phyloP scores from a whole-genome alignment of 225 moss, liverwort and hornwort genomes.

The Pseudoscleropodium purum region DNA sequence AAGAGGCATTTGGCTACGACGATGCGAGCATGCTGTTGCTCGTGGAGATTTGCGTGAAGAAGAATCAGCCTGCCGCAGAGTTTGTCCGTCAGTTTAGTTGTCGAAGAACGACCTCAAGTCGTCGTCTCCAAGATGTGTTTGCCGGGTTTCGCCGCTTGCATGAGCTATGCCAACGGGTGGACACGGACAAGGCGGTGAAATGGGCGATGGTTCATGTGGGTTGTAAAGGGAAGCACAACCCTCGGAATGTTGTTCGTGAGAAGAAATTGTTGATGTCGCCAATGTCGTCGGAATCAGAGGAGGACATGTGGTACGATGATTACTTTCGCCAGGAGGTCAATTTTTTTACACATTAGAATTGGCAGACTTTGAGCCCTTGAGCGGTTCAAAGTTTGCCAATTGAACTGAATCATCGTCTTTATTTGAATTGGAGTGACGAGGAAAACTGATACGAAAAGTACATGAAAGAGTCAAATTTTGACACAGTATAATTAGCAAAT shows the following conservation, averaged over 20 bases:
- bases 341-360: background rate
- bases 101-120: background rate
- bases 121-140: background rate
- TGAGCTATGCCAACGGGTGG: background rate
- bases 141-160: slow-evolving; percentile 4
- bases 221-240: slow-evolving; percentile 9
- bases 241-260: background rate
- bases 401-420: background rate
- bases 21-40: slow-evolving; percentile 25
- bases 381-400: no score
- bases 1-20: slow-evolving; percentile 8
- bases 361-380: background rate
- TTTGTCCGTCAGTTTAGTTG: background rate
- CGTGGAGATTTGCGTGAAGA: slow-evolving; percentile 14
- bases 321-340: background rate
- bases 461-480: background rate
- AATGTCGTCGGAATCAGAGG: background rate
- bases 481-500: background rate
- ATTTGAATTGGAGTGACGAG: background rate
- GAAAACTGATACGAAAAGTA: background rate
- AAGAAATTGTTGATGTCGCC: background rate
- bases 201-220: slow-evolving; percentile 8
- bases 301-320: background rate
- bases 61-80: background rate
- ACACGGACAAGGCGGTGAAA: background rate